phyloP scores from a whole-genome alignment of 2,329 filamentous ascomycete species.

The Cytospora schulzeri region DNA sequence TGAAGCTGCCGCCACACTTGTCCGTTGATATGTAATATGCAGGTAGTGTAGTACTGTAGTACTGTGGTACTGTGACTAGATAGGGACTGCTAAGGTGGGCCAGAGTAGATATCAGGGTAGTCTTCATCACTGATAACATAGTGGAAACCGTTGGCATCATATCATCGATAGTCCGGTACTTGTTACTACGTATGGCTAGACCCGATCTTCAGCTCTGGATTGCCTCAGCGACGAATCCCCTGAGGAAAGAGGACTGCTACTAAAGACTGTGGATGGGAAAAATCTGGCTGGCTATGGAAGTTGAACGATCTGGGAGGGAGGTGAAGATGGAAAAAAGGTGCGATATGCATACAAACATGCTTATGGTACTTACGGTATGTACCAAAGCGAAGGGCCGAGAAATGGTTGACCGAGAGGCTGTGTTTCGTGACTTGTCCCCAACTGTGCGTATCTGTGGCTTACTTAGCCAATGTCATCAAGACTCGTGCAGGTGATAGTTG shows the following conservation, averaged over 20 bases:
- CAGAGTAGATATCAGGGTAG: background rate
- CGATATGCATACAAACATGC: too few relatives aligned
- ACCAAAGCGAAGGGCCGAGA: too few relatives aligned
- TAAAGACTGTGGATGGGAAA: background rate
- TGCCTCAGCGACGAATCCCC: background rate
- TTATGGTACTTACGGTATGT: too few relatives aligned
- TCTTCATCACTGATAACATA: background rate
- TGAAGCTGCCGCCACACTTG: background rate
- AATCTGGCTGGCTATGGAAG: background rate
- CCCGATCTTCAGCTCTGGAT: background rate
- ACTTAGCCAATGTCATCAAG: background rate
- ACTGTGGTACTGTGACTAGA: background rate
- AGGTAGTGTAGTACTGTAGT: background rate
- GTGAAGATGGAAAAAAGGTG: background rate
- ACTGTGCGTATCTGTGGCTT: background rate
- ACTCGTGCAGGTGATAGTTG: background rate
- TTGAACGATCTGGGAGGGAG: background rate
- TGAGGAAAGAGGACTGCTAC: background rate
- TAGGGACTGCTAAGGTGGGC: background rate
- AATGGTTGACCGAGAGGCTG: too few relatives aligned
- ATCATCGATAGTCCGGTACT: background rate
- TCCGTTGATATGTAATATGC: background rate
- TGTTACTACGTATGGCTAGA: background rate
- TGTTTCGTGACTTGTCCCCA: background rate
- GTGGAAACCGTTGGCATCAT: background rate